phyloP scores from a whole-genome alignment of 176 grass and related monocot genomes.

The Zoysia japonica region DNA sequence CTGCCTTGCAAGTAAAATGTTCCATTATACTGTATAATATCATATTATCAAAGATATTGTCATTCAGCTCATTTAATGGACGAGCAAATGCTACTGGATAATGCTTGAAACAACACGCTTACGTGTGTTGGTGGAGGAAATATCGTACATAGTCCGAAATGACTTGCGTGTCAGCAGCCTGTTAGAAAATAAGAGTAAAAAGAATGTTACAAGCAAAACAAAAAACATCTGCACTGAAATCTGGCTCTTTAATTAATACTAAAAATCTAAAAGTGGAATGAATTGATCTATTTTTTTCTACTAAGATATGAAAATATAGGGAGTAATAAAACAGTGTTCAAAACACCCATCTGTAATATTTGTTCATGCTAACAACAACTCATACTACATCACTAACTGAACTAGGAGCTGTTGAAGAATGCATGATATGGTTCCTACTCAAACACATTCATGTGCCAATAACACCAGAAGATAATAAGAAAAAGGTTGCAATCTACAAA shows the following conservation, averaged over 20 bases:
- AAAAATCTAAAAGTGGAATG: background rate
- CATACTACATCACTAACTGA: background rate
- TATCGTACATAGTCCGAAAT: slow-evolving; percentile 97
- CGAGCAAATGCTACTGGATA: background rate
- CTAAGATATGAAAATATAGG: background rate
- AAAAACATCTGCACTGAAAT: background rate
- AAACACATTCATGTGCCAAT: background rate
- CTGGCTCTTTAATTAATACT: background rate
- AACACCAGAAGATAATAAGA: slow-evolving; percentile 1
- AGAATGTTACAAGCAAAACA: background rate
- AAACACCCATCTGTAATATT: background rate
- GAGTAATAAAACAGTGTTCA: background rate
- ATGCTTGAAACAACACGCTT: slow-evolving; percentile 34
- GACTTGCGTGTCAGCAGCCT: slow-evolving; percentile 95
- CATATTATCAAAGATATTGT: background rate
- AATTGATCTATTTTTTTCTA: background rate
- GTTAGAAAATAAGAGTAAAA: slow-evolving; percentile 25
- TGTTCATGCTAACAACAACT: background rate
- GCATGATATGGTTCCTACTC: background rate
- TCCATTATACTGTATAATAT: background rate
- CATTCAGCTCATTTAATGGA: background rate
- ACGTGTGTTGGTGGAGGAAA: slow-evolving; percentile 98
- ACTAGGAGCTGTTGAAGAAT: background rate
- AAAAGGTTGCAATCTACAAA: background rate
- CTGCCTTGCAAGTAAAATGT: slow-evolving; percentile 34